Conservation (phyloP, 2,329 filamentous ascomycete species). For the Neurospora sp. region DNA sequence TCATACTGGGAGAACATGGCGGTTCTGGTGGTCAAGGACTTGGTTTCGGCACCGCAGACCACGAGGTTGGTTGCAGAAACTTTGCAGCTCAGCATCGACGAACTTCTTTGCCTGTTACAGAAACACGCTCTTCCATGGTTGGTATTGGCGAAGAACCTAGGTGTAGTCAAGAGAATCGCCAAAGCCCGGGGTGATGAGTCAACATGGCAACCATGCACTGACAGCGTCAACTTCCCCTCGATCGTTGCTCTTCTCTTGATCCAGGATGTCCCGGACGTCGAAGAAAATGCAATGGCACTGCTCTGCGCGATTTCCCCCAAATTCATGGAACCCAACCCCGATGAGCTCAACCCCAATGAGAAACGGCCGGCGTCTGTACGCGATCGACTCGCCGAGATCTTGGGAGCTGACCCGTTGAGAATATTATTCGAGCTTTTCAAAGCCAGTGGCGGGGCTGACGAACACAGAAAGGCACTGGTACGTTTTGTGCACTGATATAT, state of each 20-base stretch:
- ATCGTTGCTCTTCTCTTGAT: slow-evolving; percentile 50
- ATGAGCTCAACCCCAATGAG: not conserved
- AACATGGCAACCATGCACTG: slow-evolving; percentile 43
- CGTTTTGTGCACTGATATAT: slow-evolving; percentile 18
- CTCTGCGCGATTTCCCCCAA: slow-evolving; percentile 59
- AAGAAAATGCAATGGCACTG: slow-evolving; percentile 57
- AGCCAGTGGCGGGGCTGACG: slow-evolving; percentile 58
- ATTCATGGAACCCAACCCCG: not conserved
- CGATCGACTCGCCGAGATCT: not conserved
- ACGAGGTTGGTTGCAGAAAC: slow-evolving; percentile 72
- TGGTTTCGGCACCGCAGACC: slow-evolving; percentile 71
- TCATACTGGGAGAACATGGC: slow-evolving; percentile 87
- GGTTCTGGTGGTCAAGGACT: slow-evolving; percentile 71
- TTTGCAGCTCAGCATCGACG: slow-evolving; percentile 62
- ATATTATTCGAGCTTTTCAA: slow-evolving; percentile 64
- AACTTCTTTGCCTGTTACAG: slow-evolving; percentile 68
- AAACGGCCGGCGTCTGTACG: not conserved
- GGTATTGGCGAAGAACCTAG: slow-evolving; percentile 65
- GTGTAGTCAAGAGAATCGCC: slow-evolving; percentile 73
- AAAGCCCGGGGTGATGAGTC: slow-evolving; percentile 64
- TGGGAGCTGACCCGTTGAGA: not conserved
- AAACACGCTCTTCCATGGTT: slow-evolving; percentile 76
- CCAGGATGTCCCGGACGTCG: slow-evolving; percentile 46
- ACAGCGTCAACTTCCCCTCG: slow-evolving; percentile 44
- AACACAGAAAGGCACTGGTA: slow-evolving; percentile 46